Conservation (phyloP, 2,329 filamentous ascomycete species). For the Neopestalotiopsis sp. region DNA sequence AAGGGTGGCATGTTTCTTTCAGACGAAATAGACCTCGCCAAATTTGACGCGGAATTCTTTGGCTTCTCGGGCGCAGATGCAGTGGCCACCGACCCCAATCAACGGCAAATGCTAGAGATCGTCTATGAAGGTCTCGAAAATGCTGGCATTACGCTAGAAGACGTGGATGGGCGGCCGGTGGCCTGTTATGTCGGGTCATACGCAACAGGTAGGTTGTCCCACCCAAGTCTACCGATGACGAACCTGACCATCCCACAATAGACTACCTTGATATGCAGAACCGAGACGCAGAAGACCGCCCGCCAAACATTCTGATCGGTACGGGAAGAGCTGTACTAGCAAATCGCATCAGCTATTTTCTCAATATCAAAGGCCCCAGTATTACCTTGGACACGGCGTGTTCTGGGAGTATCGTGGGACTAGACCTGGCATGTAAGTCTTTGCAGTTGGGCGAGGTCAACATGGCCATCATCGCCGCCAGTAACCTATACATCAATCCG, state of each 20-base stretch:
- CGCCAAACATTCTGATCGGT: conserved; percentile 28
- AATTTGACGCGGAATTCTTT: conserved; percentile 43
- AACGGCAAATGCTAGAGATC: conserved; percentile 36
- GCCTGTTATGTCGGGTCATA: too few species aligned
- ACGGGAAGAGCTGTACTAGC: conserved; percentile 30
- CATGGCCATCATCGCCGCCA: conserved; percentile 22
- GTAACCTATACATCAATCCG: conserved; percentile 26
- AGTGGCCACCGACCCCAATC: conserved; percentile 31
- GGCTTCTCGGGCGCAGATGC: conserved; percentile 24
- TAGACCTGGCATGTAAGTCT: conserved; percentile 33
- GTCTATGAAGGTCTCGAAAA: conserved; percentile 35
- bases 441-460: conserved; percentile 30
- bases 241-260: too few species aligned
- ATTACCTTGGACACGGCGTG: conserved; percentile 43
- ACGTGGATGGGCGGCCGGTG: too few species aligned
- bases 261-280: conserved; percentile 7
- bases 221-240: too few species aligned
- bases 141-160: conserved; percentile 29
- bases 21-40: conserved; percentile 36
- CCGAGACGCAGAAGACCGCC: conserved; percentile 14
- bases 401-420: conserved; percentile 36
- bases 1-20: conserved; percentile 46
- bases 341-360: conserved; percentile 40
- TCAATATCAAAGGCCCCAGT: conserved; percentile 37
- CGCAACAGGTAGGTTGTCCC: too few species aligned